Evolutionary conservation across 208 protist genomes (phyloP).

Genomic region (Lotmaria passim): DNA sequence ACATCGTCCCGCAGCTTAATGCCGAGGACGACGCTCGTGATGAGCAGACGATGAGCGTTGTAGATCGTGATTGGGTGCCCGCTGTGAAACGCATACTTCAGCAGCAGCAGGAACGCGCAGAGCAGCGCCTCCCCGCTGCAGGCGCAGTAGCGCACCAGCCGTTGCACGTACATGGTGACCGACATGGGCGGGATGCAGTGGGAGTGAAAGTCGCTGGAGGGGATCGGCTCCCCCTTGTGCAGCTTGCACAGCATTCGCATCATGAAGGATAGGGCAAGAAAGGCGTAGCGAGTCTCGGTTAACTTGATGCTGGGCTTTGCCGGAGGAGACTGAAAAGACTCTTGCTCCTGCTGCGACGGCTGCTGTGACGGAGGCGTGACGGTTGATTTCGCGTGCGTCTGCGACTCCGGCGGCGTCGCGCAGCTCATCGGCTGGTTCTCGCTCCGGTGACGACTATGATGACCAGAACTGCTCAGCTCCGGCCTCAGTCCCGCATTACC

Average conservation of each 20-base stretch:
- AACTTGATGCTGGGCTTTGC: constrained; percentile 13
- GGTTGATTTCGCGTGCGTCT: not conserved
- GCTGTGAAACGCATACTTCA: constrained; percentile 78
- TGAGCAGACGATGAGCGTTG: constrained; percentile 93
- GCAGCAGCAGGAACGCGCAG: constrained; percentile 87
- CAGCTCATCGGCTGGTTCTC: constrained; percentile 23
- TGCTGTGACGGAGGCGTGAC: not conserved
- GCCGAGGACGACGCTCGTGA: constrained; percentile 89
- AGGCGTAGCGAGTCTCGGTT: constrained; percentile 40
- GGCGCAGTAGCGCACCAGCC: constrained; percentile 82
- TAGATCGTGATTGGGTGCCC: constrained; percentile 85
- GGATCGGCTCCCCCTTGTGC: constrained; percentile 58
- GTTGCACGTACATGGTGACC: constrained; percentile 81
- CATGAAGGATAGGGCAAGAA: constrained; percentile 51
- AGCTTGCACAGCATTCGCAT: constrained; percentile 66
- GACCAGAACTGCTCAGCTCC: too few relatives aligned
- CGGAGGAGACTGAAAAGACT: not conserved
- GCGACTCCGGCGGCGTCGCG: constrained; percentile 23
- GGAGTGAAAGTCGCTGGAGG: constrained; percentile 81
- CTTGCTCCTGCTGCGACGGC: constrained; percentile 10
- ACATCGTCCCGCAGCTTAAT: constrained; percentile 94
- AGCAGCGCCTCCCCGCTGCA: constrained; percentile 90
- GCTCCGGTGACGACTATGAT: not conserved
- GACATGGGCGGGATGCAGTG: constrained; percentile 78
- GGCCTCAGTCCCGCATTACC: not conserved